Evolutionary conservation across 768 basidiomycete species (phyloP).

Genomic region (Serendipita vermifera): DNA sequence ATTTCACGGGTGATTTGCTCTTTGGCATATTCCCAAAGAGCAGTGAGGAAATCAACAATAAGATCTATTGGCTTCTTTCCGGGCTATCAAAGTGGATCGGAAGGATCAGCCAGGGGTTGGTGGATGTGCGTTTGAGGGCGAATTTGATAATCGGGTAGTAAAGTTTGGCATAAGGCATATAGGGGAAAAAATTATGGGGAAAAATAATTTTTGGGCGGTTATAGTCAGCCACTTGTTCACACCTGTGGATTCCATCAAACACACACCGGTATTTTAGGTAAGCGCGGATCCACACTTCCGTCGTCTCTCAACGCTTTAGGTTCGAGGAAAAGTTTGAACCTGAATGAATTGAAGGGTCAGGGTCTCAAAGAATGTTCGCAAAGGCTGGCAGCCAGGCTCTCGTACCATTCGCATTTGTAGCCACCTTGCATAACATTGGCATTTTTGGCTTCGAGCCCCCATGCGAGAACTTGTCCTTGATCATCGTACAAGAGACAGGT

Average conservation of each 20-base stretch:
- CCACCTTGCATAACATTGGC: slow-evolving; percentile 54
- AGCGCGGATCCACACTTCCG: slow-evolving; percentile 54
- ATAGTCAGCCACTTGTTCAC: too few species aligned
- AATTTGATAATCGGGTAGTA: too few species aligned
- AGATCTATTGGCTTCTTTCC: slow-evolving; percentile 67
- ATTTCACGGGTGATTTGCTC: slow-evolving; percentile 80
- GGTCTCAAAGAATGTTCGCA: background rate
- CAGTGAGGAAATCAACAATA: slow-evolving; percentile 71
- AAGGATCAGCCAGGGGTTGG: too few species aligned
- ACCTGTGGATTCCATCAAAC: too few species aligned
- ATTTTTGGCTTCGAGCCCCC: slow-evolving; percentile 83
- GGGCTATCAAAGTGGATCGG: slow-evolving; percentile 34
- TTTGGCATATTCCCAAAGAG: slow-evolving; percentile 63
- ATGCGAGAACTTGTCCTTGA: slow-evolving; percentile 57
- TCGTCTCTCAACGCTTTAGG: slow-evolving; percentile 67
- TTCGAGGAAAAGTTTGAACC: slow-evolving; percentile 82
- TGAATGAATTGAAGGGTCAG: slow-evolving; percentile 15
- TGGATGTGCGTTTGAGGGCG: too few species aligned
- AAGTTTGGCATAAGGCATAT: too few species aligned
- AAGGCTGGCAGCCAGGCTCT: slow-evolving; percentile 2
- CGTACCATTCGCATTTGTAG: slow-evolving; percentile 44
- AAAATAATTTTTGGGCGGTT: too few species aligned
- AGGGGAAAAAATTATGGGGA: too few species aligned
- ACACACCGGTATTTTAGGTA: slow-evolving; percentile 67
- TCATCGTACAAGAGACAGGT: slow-evolving; percentile 77